Evolutionary conservation across 768 basidiomycete species (phyloP).

Genomic region (Chalciporus pseudorubinellus): DNA sequence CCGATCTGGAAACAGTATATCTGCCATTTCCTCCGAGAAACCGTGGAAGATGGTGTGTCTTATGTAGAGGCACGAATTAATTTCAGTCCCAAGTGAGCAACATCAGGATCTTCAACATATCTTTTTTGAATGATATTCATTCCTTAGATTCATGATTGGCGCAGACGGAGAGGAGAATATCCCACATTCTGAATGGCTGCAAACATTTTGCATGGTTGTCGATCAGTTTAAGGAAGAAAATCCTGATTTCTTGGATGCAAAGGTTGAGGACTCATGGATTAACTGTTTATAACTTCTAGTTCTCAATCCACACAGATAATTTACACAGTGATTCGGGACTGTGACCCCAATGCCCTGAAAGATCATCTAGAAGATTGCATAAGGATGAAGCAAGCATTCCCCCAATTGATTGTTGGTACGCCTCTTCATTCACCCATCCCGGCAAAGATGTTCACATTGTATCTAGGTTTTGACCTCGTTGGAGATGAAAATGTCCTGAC

Average conservation of each 20-base stretch:
- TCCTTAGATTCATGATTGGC: constrained; percentile 51
- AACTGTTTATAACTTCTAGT: background rate
- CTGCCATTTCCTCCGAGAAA: constrained; percentile 57
- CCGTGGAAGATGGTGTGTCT: constrained; percentile 67
- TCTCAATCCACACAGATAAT: constrained; percentile 50
- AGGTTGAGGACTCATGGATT: constrained; percentile 36
- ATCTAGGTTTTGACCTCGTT: constrained; percentile 77
- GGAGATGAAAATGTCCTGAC: constrained; percentile 63
- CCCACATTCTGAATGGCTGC: constrained; percentile 58
- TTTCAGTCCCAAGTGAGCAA: constrained; percentile 53
- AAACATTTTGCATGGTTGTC: constrained; percentile 50
- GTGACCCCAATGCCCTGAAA: constrained; percentile 54
- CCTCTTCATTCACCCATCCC: background rate
- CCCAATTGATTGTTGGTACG: constrained; percentile 65
- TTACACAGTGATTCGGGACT: constrained; percentile 59
- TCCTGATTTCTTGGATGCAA: constrained; percentile 65
- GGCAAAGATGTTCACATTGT: background rate
- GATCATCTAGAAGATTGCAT: constrained; percentile 77
- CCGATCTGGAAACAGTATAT: constrained; percentile 64
- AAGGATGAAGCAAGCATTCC: constrained; percentile 68
- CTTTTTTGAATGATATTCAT: background rate
- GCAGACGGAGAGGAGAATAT: constrained; percentile 56
- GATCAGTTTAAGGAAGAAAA: constrained; percentile 54
- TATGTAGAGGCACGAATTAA: constrained; percentile 71
- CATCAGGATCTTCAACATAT: background rate